Conservation (phyloP, 129 eudicot species). For the Saposhnikovia divaricata region DNA sequence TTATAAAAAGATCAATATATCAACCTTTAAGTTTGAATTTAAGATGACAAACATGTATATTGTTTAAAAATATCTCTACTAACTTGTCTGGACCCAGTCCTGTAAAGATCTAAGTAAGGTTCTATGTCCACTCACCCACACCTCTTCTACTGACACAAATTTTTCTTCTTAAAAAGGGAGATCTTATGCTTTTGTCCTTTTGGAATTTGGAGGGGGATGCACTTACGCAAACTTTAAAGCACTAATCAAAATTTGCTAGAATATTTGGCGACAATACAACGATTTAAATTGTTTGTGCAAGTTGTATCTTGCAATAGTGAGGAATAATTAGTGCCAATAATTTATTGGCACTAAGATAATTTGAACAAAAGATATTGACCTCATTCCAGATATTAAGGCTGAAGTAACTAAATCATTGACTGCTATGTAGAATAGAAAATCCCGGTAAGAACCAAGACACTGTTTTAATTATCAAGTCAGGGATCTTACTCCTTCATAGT, state of each 20-base stretch:
- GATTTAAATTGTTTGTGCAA: neutral
- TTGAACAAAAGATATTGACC: neutral
- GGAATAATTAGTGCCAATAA: too few species aligned
- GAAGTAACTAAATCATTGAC: neutral
- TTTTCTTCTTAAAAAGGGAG: neutral
- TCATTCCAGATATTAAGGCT: neutral
- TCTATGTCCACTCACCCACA: neutral
- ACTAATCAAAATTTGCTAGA: neutral
- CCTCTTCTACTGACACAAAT: neutral
- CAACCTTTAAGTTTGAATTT: neutral
- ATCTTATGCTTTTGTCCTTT: neutral
- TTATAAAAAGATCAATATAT: neutral
- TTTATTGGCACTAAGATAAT: neutral
- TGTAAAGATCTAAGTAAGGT: neutral
- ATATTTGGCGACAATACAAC: too few species aligned
- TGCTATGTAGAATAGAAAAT: neutral
- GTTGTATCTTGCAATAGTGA: neutral
- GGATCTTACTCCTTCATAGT: slow-evolving; percentile 81
- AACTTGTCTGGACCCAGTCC: neutral
- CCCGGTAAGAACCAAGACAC: neutral
- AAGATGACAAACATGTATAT: neutral
- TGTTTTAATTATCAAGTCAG: neutral
- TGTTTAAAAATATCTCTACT: neutral
- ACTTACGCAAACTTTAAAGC: neutral
- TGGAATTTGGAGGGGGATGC: neutral